Percentiles rank a stretch among this genome's conserved stretches.
phyloP scores from a whole-genome alignment of 768 basidiomycete genomes.

The Rickenella mellea region DNA sequence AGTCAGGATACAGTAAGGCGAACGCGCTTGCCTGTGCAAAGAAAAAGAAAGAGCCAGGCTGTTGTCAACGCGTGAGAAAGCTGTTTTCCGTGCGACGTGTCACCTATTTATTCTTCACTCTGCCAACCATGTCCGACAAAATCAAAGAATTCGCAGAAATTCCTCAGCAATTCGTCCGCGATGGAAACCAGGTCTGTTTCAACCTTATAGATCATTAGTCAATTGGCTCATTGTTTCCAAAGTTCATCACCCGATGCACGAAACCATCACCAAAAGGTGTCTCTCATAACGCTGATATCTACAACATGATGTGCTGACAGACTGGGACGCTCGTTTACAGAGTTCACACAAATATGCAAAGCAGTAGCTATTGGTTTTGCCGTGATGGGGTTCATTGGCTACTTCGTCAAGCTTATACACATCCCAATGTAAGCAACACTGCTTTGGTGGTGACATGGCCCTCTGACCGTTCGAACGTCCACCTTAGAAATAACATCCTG shows the following conservation, averaged over 20 bases:
- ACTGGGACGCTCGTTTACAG: conserved; percentile 30
- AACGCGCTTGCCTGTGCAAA: too few species aligned
- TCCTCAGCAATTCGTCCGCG: conserved; percentile 85
- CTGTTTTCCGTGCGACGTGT: conserved; percentile 7
- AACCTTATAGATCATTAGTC: not conserved
- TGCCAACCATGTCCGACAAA: conserved; percentile 74
- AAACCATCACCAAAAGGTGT: conserved; percentile 94
- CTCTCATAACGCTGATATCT: conserved; percentile 9
- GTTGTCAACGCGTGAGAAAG: not conserved
- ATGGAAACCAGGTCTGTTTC: conserved; percentile 78
- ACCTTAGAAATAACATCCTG: conserved; percentile 84
- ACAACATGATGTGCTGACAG: not conserved
- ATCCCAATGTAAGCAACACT: conserved; percentile 97
- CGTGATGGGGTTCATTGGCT: conserved; percentile 99
- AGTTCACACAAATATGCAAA: conserved; percentile 90
- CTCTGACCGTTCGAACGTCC: conserved; percentile 6
- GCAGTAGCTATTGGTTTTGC: conserved; percentile 97
- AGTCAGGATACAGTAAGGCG: too few species aligned
- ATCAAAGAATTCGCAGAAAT: conserved; percentile 84
- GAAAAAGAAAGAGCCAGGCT: conserved; percentile 2
- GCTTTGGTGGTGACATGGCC: not conserved
- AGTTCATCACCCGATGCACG: conserved; percentile 97
- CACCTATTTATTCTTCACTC: conserved; percentile 8
- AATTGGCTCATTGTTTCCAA: conserved; percentile 8
- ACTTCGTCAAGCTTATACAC: conserved; percentile 96